A percentile compares a stretch with the other conserved stretches of the same genome.
Evolutionary conservation across 176 grass and related monocot species (phyloP).

Genomic region (Canna indica): DNA sequence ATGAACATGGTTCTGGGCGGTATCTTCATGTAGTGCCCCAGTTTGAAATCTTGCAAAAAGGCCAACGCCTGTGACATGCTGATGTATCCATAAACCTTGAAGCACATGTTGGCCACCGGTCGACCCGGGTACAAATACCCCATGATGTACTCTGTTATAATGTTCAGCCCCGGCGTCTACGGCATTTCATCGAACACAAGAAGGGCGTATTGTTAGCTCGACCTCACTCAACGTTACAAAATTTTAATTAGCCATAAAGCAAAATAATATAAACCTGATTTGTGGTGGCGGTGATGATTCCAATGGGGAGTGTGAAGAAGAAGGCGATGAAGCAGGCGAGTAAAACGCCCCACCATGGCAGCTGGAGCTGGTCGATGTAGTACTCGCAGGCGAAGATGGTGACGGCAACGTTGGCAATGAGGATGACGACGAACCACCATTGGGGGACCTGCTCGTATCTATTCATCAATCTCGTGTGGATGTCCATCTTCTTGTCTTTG

Average conservation of each 20-base stretch:
- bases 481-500: slow-evolving; percentile 52
- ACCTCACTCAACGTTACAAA: no score
- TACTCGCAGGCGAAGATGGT: slow-evolving; percentile 88
- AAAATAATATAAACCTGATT: slow-evolving; percentile 40
- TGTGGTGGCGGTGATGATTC: slow-evolving; percentile 89
- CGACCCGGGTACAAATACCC: slow-evolving; percentile 79
- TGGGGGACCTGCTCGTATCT: slow-evolving; percentile 72
- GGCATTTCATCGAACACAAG: slow-evolving; percentile 1
- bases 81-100: slow-evolving; percentile 95
- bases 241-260: no score
- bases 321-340: slow-evolving; percentile 69
- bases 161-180: slow-evolving; percentile 79
- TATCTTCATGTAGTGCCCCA: slow-evolving; percentile 98
- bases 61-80: slow-evolving; percentile 72
- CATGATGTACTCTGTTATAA: slow-evolving; percentile 91
- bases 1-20: slow-evolving; percentile 95
- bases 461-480: slow-evolving; percentile 83
- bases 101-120: slow-evolving; percentile 91
- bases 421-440: slow-evolving; percentile 86
- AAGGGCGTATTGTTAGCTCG: no score
- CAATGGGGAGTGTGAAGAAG: slow-evolving; percentile 82
- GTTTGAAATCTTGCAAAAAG: slow-evolving; percentile 87
- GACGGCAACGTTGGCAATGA: slow-evolving; percentile 40
- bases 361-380: slow-evolving; percentile 84
- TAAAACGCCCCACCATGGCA: slow-evolving; percentile 95